Evolutionary conservation across 495 filamentous ascomycete genomes (phyloP), one percentile per base, ranked within the genome.

Genomic region (Pyrenula aspistea): DNA sequence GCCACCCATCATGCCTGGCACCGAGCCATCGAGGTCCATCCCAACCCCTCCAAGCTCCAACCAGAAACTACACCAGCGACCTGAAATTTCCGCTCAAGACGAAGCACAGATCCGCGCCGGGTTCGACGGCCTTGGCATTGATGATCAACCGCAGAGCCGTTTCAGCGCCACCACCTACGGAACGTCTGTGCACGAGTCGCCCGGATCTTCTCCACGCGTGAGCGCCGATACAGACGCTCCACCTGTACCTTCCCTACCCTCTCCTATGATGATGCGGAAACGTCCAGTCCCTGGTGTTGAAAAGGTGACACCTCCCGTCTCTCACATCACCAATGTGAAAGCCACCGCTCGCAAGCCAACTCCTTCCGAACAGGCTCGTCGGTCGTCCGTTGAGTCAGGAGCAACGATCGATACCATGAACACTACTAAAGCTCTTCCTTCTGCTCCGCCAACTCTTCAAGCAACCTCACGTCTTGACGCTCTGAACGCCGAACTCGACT

Each of bases 101-200:
- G 31, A 42, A 42, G 31, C 31, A 42, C 31, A 42, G 31, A 42
- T 42, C 31, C 31, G 31, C 31, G 31, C 31, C 31, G 31, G 31
- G 8, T 42, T 42, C 31, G 31, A 42, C 15, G 4, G 8, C 31
- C 31, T 42, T 15, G 31, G 31, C 31, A 42, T 42, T 42, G 31
- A 42, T 15, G 31, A 42, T 42, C 31, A 42, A 15, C 31, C 31
- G 31, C 31, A 42, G 31, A 91, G 86, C 55, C 86, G 85, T 48
- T 89, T 88, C 71, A 89, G 84, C 66, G 71, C 83, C 51, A 85
- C 85, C 15, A 89, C 87, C 2, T 85, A 85, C 63, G 80, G 82
- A 2, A 77, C 73, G 12, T 74, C 77, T 15, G 63, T 62, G 20
- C 72, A 71, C 53, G 63, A 72, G 22, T 80, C 73, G 53, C 31